Percentiles rank a stretch among this genome's conserved stretches.
These are phyloP conservation scores for Pelargonium myrrhifolium DNA, from an alignment of 441 rosid genomes.

Conservation along the genomic window DNA sequence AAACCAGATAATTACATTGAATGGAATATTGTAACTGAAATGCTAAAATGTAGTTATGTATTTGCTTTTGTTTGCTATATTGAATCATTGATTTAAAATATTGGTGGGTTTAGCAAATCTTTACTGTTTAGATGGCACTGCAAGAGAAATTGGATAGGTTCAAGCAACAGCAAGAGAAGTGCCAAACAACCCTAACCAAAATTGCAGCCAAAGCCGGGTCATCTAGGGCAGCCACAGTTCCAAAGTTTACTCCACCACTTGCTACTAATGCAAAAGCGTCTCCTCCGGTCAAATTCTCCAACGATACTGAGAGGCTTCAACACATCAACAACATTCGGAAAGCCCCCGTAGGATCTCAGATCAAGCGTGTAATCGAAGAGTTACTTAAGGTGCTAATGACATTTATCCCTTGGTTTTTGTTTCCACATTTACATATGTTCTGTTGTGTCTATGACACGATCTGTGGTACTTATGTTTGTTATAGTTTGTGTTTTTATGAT, in stretches of 20 bases:
- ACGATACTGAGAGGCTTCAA: slow-evolving; percentile 69
- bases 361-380: slow-evolving; percentile 78
- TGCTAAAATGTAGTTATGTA: not conserved
- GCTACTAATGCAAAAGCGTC: slow-evolving; percentile 31
- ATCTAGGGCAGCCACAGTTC: slow-evolving; percentile 25
- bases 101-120: not conserved
- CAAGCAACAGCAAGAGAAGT: slow-evolving; percentile 66
- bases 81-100: not conserved
- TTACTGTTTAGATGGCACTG: slow-evolving; percentile 42
- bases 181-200: slow-evolving; percentile 51
- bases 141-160: slow-evolving; percentile 49
- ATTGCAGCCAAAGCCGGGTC: slow-evolving; percentile 42
- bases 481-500: not conserved
- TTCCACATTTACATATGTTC: not conserved
- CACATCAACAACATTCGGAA: slow-evolving; percentile 57
- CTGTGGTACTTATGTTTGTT: not conserved
- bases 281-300: slow-evolving; percentile 62
- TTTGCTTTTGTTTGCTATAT: not conserved
- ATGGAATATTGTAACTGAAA: too few species aligned
- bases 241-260: slow-evolving; percentile 25
- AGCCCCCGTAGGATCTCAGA: slow-evolving; percentile 76
- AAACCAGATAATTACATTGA: too few species aligned
- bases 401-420: not conserved
- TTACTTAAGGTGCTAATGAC: slow-evolving; percentile 39
- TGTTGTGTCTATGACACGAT: not conserved